These are phyloP conservation scores for Filobasidium floriforme DNA, from an alignment of 768 basidiomycete genomes.

Conservation along the genomic window DNA sequence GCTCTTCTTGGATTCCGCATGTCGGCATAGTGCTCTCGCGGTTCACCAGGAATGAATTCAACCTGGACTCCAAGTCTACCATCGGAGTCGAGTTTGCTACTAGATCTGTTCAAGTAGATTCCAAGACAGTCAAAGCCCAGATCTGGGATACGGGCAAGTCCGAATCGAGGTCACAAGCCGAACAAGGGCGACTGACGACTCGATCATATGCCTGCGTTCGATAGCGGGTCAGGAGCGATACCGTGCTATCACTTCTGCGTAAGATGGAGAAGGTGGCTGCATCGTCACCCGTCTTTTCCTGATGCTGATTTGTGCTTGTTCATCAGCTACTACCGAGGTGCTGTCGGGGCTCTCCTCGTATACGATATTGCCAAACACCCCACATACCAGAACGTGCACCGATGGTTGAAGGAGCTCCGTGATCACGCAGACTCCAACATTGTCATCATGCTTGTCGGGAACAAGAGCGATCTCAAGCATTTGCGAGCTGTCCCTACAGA, in stretches of 20 bases:
- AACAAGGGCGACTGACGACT: not conserved
- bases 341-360: conserved; percentile 52
- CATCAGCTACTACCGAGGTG: conserved; percentile 78
- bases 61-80: conserved; percentile 96
- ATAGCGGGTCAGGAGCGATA: conserved; percentile 94
- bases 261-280: not conserved
- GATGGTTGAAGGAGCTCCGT: conserved; percentile 94
- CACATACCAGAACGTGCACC: conserved; percentile 84
- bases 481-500: conserved; percentile 92
- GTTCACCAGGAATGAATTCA: conserved; percentile 99
- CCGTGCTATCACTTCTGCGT: conserved; percentile 93
- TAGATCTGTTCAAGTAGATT: conserved; percentile 87
- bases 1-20: not conserved
- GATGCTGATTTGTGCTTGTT: too few species aligned
- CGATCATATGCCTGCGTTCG: not conserved
- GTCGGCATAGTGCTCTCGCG: conserved; percentile 83
- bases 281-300: too few species aligned
- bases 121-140: conserved; percentile 94
- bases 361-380: conserved; percentile 48
- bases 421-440: conserved; percentile 81
- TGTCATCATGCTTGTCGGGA: conserved; percentile 91
- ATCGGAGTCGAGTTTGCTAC: conserved; percentile 99
- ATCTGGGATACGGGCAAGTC: conserved; percentile 92
- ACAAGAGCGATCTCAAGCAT: conserved; percentile 99
- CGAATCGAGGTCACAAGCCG: not conserved